A percentile compares a stretch with the other conserved stretches of the same genome.
These are phyloP conservation scores for Saccharomycopsis microspora DNA, from an alignment of 805 yeast genomes.

Conservation along the genomic window DNA sequence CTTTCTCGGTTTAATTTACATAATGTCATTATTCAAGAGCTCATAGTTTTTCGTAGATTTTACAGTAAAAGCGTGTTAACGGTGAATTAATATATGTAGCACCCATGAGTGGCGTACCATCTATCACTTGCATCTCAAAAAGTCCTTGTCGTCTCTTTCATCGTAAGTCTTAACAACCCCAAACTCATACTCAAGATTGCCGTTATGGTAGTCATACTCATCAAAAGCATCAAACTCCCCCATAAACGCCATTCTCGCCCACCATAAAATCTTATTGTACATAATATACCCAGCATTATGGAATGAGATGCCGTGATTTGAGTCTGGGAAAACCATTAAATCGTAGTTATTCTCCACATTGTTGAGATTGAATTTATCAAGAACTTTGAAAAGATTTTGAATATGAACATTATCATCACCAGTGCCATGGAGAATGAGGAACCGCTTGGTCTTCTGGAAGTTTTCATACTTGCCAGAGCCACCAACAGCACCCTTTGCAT, in stretches of 20 bases:
- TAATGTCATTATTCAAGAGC: too few species aligned
- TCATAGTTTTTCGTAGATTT: too few species aligned
- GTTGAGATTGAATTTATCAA: conserved; percentile 44
- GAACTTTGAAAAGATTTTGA: conserved; percentile 51
- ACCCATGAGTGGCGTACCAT: too few species aligned
- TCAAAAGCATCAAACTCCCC: conserved; percentile 30
- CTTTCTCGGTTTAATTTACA: too few species aligned
- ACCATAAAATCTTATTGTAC: conserved; percentile 51
- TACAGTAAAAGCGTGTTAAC: too few species aligned
- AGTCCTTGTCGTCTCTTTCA: neutral
- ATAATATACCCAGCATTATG: conserved; percentile 67
- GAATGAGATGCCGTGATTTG: conserved; percentile 61
- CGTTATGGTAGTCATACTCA: conserved; percentile 12
- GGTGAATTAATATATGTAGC: too few species aligned
- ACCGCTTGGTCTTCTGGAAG: conserved; percentile 40
- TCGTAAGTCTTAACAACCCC: too few species aligned
- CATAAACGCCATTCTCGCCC: conserved; percentile 53
- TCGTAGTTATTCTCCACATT: conserved; percentile 66
- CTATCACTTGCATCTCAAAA: neutral
- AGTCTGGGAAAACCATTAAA: conserved; percentile 69
- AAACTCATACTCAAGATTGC: conserved; percentile 3
- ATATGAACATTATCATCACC: conserved; percentile 80
- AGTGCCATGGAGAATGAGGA: conserved; percentile 69
- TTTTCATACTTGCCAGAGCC: conserved; percentile 22
- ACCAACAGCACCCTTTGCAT: conserved; percentile 34